These are phyloP conservation scores for Ilex paraguariensis DNA, from an alignment of 305 asterid genomes.

Conservation along the genomic window DNA sequence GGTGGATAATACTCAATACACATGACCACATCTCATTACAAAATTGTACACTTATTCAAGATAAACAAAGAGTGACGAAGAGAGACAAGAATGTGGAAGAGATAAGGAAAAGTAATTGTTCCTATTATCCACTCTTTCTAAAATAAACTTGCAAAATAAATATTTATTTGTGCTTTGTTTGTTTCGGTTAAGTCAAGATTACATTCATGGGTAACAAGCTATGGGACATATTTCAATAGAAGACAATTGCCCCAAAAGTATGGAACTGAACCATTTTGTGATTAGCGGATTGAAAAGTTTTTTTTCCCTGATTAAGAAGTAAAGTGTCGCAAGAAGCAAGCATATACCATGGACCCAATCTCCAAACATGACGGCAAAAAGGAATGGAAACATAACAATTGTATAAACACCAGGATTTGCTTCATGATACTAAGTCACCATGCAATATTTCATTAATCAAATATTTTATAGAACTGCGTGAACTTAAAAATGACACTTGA, in stretches of 20 bases:
- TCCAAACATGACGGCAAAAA: constrained; percentile 49
- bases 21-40: too few species aligned
- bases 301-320: constrained; percentile 36
- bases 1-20: too few species aligned
- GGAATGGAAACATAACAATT: constrained; percentile 44
- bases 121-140: too few species aligned
- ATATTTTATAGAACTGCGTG: constrained; percentile 5
- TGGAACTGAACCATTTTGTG: too few species aligned
- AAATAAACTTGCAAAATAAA: too few species aligned
- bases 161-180: too few species aligned
- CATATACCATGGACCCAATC: constrained; percentile 53
- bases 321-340: constrained; percentile 37
- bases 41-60: too few species aligned
- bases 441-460: constrained; percentile 13
- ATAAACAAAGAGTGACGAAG: neutral
- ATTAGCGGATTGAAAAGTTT: constrained; percentile 39
- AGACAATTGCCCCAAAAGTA: too few species aligned
- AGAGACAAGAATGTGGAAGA: neutral
- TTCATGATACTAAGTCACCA: constrained; percentile 50
- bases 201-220: too few species aligned
- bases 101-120: too few species aligned
- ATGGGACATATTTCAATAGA: too few species aligned
- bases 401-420: constrained; percentile 48
- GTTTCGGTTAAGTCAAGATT: too few species aligned
- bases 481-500: constrained; percentile 8